A percentile compares a stretch with the other conserved stretches of the same genome.
These are phyloP conservation scores for Trichoderma erinaceum DNA, from an alignment of 495 filamentous ascomycete species.

Conservation along the genomic window DNA sequence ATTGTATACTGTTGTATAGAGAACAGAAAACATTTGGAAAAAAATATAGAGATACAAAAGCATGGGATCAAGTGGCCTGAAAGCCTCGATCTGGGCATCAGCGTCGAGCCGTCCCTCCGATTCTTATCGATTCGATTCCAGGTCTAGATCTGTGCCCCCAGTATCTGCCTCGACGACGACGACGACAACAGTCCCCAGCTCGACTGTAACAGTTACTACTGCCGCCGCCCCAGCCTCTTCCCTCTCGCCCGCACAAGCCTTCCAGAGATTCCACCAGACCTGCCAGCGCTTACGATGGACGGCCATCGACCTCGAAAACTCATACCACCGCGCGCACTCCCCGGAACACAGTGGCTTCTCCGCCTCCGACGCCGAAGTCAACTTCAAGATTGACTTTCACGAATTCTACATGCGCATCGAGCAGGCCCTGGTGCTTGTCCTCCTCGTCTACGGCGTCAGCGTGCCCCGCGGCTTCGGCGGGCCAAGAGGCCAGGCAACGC, in stretches of 20 bases:
- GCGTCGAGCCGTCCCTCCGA: neutral
- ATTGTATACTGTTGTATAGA: no score
- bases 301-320: conserved; percentile 48
- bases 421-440: conserved; percentile 54
- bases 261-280: conserved; percentile 13
- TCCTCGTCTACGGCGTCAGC: conserved; percentile 49
- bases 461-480: conserved; percentile 28
- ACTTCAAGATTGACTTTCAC: conserved; percentile 68
- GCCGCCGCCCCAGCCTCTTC: neutral
- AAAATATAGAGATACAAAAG: neutral
- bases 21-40: neutral
- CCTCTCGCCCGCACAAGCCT: neutral
- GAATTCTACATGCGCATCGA: conserved; percentile 65
- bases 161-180: neutral
- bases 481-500: conserved; percentile 22
- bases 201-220: neutral
- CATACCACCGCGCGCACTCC: conserved; percentile 43
- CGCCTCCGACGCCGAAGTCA: conserved; percentile 40
- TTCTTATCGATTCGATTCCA: neutral
- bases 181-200: neutral
- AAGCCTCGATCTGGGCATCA: conserved; percentile 2
- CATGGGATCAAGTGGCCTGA: neutral
- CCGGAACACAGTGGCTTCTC: conserved; percentile 22
- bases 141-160: conserved; percentile 7
- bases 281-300: conserved; percentile 53